phyloP scores from a whole-genome alignment of 345 rosid genomes.

The Theobroma cacao region DNA sequence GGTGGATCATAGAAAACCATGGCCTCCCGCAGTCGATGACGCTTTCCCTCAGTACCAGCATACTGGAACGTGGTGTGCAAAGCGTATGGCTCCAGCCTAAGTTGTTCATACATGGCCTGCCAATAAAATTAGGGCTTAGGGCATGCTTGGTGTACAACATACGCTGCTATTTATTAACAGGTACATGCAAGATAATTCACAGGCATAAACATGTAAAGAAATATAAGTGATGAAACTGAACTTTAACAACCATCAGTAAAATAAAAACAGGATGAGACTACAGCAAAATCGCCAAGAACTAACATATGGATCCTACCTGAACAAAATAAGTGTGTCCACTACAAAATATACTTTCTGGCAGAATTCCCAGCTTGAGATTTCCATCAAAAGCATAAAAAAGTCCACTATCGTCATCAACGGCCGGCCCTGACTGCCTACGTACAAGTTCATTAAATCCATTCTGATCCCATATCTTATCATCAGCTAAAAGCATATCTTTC shows the following conservation, averaged over 20 bases:
- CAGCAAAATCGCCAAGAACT: background rate
- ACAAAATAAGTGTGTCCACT: constrained; percentile 96
- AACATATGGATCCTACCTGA: constrained; percentile 55
- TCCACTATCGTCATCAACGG: constrained; percentile 73
- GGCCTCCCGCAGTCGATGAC: constrained; percentile 90
- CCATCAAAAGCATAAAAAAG: constrained; percentile 93
- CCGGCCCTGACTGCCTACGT: constrained; percentile 82
- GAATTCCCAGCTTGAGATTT: constrained; percentile 84
- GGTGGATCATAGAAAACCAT: constrained; percentile 89
- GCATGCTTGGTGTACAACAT: background rate
- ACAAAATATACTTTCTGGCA: constrained; percentile 94
- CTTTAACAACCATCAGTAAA: background rate
- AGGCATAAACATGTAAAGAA: background rate
- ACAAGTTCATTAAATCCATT: constrained; percentile 90
- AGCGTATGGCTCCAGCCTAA: constrained; percentile 88
- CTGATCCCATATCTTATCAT: constrained; percentile 98
- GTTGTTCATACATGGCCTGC: constrained; percentile 87
- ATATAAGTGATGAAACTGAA: background rate
- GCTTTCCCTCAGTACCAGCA: constrained; percentile 97
- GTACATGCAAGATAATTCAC: background rate
- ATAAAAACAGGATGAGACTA: background rate
- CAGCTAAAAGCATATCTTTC: constrained; percentile 85
- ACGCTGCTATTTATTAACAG: background rate
- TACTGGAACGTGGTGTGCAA: constrained; percentile 96
- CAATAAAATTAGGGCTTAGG: constrained; percentile 18